Conservation (phyloP, 2,329 filamentous ascomycete species). For the Neonectria coccinea region DNA sequence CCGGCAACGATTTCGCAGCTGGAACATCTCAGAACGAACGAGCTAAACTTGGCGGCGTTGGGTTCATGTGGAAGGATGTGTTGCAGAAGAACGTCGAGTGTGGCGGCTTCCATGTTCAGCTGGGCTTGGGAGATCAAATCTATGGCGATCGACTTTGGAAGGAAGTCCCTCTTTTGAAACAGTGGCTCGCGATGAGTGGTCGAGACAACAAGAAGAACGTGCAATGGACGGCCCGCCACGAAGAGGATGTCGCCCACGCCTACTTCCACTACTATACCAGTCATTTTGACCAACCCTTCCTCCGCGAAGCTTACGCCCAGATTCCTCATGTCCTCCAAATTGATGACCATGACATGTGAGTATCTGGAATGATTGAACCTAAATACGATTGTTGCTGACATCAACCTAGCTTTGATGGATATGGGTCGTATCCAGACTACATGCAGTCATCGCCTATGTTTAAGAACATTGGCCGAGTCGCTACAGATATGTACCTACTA, state of each 20-base stretch:
- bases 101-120: conserved; percentile 92
- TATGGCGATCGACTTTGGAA: conserved; percentile 97
- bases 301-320: conserved; percentile 96
- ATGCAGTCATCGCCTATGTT: conserved; percentile 99
- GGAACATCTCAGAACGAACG: conserved; percentile 89
- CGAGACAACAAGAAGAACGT: conserved; percentile 93
- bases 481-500: conserved; percentile 96
- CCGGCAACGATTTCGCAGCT: conserved; percentile 93
- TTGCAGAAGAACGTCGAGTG: conserved; percentile 97
- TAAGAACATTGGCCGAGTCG: conserved; percentile 96
- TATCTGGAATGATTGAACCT: conserved; percentile 40
- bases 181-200: conserved; percentile 93
- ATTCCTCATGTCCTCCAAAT: conserved; percentile 94
- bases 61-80: conserved; percentile 99
- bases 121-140: conserved; percentile 93
- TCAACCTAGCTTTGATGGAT: conserved; percentile 85
- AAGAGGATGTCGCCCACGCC: conserved; percentile 94
- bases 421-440: conserved; percentile 95
- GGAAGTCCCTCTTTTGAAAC: conserved; percentile 90
- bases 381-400: conserved; percentile 30
- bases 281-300: conserved; percentile 95
- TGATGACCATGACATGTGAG: conserved; percentile 98
- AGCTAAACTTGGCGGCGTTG: conserved; percentile 85
- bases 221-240: conserved; percentile 91
- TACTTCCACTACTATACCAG: conserved; percentile 99